Percentiles rank a stretch among this genome's conserved stretches.
Conservation (phyloP, 164 flowering plant genomes). For the Kalanchoe fedtschenkoi region DNA sequence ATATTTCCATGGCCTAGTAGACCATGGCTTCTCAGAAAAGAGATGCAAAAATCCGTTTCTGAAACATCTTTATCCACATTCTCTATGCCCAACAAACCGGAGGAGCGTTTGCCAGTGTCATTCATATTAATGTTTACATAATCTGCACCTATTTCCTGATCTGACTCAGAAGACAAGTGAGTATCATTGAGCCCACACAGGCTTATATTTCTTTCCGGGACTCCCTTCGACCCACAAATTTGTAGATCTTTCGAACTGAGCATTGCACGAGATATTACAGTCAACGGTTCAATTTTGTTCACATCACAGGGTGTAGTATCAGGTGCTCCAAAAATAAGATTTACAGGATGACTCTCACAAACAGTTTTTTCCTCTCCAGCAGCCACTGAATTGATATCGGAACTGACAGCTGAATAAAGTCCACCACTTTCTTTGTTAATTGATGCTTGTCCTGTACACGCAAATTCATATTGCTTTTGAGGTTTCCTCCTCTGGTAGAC, state of each 20-base stretch:
- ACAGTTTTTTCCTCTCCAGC: conserved; percentile 12
- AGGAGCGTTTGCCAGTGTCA: conserved; percentile 60
- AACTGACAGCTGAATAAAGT: conserved; percentile 22
- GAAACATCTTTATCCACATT: conserved; percentile 18
- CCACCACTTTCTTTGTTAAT: conserved; percentile 20
- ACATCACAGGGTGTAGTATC: conserved; percentile 10
- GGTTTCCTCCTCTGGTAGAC: conserved; percentile 52
- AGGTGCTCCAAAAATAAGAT: conserved; percentile 8
- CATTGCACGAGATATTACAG: too few relatives aligned
- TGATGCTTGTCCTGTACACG: conserved; percentile 10
- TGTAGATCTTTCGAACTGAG: conserved; percentile 8
- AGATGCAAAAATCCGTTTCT: conserved; percentile 42
- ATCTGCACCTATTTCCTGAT: conserved; percentile 32
- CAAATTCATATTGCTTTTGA: conserved; percentile 15
- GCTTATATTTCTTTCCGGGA: conserved; percentile 14
- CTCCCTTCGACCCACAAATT: conserved; percentile 17
- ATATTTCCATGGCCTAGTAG: conserved; percentile 13
- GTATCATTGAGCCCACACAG: conserved; percentile 42
- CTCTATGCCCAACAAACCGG: conserved; percentile 17
- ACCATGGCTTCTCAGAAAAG: conserved; percentile 38
- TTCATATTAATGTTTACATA: conserved; percentile 32
- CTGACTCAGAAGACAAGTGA: conserved; percentile 64
- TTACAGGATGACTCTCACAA: conserved; percentile 14
- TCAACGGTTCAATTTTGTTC: background rate
- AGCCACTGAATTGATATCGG: conserved; percentile 14